Conservation (phyloP, 768 basidiomycete genomes). For the Heimioporus sp. region DNA sequence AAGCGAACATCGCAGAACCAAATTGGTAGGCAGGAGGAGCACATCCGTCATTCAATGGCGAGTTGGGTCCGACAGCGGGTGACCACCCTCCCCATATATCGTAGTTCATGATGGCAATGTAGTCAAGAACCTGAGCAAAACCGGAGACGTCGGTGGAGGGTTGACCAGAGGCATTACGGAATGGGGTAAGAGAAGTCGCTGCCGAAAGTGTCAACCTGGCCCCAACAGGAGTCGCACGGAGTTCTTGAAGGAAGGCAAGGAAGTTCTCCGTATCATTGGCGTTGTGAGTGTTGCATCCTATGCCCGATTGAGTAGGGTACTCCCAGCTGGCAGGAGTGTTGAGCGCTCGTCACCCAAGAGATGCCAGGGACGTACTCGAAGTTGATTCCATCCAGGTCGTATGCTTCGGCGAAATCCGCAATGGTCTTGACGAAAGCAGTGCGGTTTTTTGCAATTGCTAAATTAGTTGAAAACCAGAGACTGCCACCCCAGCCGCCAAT, state of each 20-base stretch:
- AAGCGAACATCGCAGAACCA: constrained; percentile 75
- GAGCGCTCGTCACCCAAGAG: background rate
- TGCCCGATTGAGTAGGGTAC: constrained; percentile 66
- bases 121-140: constrained; percentile 70
- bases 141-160: constrained; percentile 71
- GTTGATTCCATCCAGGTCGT: constrained; percentile 55
- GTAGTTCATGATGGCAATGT: constrained; percentile 67
- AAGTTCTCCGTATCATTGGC: constrained; percentile 71
- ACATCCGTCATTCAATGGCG: constrained; percentile 80
- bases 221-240: constrained; percentile 53
- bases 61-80: constrained; percentile 67
- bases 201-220: constrained; percentile 63
- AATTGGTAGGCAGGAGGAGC: constrained; percentile 51
- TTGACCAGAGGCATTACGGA: constrained; percentile 52
- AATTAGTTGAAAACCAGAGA: constrained; percentile 56
- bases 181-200: constrained; percentile 66
- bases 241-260: constrained; percentile 67
- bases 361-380: constrained; percentile 23
- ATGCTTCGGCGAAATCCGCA: constrained; percentile 43
- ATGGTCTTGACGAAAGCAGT: constrained; percentile 64
- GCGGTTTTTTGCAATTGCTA: constrained; percentile 55
- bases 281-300: constrained; percentile 64
- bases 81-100: constrained; percentile 56
- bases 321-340: constrained; percentile 66
- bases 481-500: constrained; percentile 75